Base-by-base conservation (phyloP, 371 early-diverging fungal species). In the Dinochytrium kinnereticum region DNA sequence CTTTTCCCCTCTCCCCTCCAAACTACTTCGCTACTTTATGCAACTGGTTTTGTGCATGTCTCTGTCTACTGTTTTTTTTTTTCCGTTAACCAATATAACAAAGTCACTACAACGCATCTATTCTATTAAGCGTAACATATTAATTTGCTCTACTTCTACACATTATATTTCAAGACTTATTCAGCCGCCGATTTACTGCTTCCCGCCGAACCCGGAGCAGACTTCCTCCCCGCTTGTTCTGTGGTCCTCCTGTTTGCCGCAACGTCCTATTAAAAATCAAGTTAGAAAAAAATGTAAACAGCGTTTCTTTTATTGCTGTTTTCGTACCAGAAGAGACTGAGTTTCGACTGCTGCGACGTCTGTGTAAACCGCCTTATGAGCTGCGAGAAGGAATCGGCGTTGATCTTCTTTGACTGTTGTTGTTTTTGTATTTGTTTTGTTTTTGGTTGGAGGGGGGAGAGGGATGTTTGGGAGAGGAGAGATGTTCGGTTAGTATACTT, bases 351-450 rank as follows among this genome's bases (percentile, higher is more conserved):
- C 13, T 17, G 36, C 39, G 50, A 76, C 49, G 34, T 76, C 77
- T 2, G 70, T 24, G 49, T 77, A 79, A 19, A 81, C 49, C n/a
- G 75, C 68, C 13, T 49, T 51, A 44, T 87, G 87, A 15, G 87
- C 87, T 0, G 87, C 87, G 10, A 81, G 51, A 31, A 87, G 70
- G 70, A 81, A 83, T 57, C 65, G 73, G 13, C 74, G 65, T 68
- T 87, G 87, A 37, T 80, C 78, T 13, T 65, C 39, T 72, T 80
- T 75, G 31, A 87, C 86, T 84, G 68, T n/a, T n/a, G n/a, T n/a
- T n/a, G n/a, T n/a, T n/a, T n/a, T n/a, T n/a, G n/a, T n/a, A n/a
- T n/a, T n/a, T n/a, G n/a, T n/a, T n/a, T n/a, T n/a, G n/a, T n/a
- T n/a, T n/a, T n/a, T n/a, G n/a, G n/a, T n/a, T n/a, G n/a, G n/a